These are phyloP conservation scores for Lyophyllum shimeji DNA, from an alignment of 768 basidiomycete species.

Conservation along the genomic window DNA sequence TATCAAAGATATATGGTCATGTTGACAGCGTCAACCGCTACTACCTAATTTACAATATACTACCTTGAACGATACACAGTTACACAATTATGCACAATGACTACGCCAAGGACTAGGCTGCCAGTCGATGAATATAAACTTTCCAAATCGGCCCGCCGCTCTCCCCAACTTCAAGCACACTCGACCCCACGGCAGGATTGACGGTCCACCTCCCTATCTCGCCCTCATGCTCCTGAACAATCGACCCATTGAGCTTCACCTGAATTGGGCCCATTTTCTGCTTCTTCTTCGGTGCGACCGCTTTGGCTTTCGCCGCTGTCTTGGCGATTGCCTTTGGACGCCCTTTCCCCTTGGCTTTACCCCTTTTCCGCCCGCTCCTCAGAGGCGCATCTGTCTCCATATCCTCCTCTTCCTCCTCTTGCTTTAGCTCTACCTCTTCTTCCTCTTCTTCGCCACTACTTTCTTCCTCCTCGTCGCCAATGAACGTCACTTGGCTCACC, in stretches of 20 bases:
- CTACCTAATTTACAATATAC: slow-evolving; percentile 15
- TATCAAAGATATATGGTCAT: too few relatives aligned
- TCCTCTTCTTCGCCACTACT: slow-evolving; percentile 57
- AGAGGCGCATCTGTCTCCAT: slow-evolving; percentile 40
- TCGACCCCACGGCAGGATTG: slow-evolving; percentile 55
- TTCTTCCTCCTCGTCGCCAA: slow-evolving; percentile 59
- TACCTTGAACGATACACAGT: neutral
- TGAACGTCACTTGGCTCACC: slow-evolving; percentile 52
- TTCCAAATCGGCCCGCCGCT: slow-evolving; percentile 71
- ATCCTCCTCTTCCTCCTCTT: slow-evolving; percentile 45
- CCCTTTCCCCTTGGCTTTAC: slow-evolving; percentile 37
- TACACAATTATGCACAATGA: too few relatives aligned
- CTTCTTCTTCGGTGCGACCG: slow-evolving; percentile 34
- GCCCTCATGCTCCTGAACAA: slow-evolving; percentile 45
- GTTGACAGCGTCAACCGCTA: too few relatives aligned
- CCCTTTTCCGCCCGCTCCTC: slow-evolving; percentile 45
- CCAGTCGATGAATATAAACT: slow-evolving; percentile 56
- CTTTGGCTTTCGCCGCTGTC: slow-evolving; percentile 27
- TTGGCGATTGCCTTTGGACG: slow-evolving; percentile 27
- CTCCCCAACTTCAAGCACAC: slow-evolving; percentile 72
- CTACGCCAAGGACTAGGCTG: slow-evolving; percentile 11
- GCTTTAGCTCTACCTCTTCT: slow-evolving; percentile 32
- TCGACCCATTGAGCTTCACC: slow-evolving; percentile 60
- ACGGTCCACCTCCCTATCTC: slow-evolving; percentile 61
- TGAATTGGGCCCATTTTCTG: slow-evolving; percentile 57